Evolutionary conservation across 2,329 filamentous ascomycete species (phyloP).

Genomic region (Pseudogymnoascus destructans): DNA sequence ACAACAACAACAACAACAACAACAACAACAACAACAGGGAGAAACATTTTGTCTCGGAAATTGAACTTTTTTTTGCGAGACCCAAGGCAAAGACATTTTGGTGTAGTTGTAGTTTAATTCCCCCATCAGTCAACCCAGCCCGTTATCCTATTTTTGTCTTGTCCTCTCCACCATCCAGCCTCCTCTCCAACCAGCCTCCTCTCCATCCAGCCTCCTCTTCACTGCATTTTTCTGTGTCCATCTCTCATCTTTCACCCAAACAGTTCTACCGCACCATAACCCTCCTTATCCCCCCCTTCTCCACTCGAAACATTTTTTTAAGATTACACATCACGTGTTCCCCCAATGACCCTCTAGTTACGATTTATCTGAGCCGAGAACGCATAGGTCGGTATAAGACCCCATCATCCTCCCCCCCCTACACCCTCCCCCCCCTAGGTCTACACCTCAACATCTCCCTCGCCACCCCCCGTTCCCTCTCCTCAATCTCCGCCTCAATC

Average conservation of each 20-base stretch:
- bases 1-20: no score
- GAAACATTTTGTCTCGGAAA: background rate
- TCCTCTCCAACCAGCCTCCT: background rate
- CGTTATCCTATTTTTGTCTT: background rate
- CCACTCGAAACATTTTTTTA: no score
- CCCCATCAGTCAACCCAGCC: background rate
- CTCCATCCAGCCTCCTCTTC: no score
- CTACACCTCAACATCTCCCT: conserved; percentile 19
- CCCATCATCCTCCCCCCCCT: background rate
- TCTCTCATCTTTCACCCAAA: background rate
- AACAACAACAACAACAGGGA: background rate
- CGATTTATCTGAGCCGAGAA: no score
- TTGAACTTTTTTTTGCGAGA: background rate
- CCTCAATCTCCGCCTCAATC: conserved; percentile 20
- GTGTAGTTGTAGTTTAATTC: background rate
- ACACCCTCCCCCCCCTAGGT: conserved; percentile 10
- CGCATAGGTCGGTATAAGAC: no score
- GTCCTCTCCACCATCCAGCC: background rate
- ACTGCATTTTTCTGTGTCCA: no score
- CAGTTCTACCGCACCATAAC: no score
- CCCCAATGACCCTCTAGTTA: no score
- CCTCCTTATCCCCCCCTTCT: no score
- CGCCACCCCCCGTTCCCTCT: conserved; percentile 20
- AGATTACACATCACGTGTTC: no score
- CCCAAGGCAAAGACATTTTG: background rate